Evolutionary conservation across 2,329 filamentous ascomycete species (phyloP).

Genomic region (Venturia oleaginea): DNA sequence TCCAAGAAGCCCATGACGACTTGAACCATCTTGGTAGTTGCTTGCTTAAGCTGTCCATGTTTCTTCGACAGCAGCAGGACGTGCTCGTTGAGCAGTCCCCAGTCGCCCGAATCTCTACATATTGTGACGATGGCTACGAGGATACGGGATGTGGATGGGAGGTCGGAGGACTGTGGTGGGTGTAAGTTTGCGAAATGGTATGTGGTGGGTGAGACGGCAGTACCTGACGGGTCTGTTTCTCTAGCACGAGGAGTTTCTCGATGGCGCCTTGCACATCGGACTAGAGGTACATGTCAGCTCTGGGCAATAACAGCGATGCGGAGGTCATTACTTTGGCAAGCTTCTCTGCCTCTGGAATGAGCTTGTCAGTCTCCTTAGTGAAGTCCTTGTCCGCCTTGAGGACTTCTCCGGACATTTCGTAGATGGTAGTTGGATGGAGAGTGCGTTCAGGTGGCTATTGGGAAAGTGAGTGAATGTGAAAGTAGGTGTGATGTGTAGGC

Average conservation of each 20-base stretch:
- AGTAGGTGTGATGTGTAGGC: neutral
- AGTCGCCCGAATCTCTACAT: conserved; percentile 87
- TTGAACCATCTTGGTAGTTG: conserved; percentile 98
- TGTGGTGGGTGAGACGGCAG: conserved; percentile 13
- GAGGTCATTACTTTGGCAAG: conserved; percentile 62
- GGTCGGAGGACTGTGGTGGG: conserved; percentile 68
- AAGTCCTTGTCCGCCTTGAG: conserved; percentile 98
- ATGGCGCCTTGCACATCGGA: conserved; percentile 77
- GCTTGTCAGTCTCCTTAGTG: conserved; percentile 88
- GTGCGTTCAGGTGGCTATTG: neutral
- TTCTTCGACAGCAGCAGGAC: conserved; percentile 95
- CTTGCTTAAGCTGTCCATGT: conserved; percentile 98
- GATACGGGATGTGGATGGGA: conserved; percentile 85
- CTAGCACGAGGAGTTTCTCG: conserved; percentile 82
- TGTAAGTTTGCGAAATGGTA: conserved; percentile 16
- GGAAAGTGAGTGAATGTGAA: neutral
- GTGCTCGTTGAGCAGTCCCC: conserved; percentile 93
- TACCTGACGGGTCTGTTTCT: conserved; percentile 97
- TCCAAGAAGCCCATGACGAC: conserved; percentile 88
- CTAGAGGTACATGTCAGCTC: conserved; percentile 29
- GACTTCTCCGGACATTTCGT: conserved; percentile 62
- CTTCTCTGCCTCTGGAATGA: conserved; percentile 82
- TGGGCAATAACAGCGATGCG: neutral
- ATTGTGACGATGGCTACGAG: conserved; percentile 84
- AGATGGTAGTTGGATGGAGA: neutral